A percentile compares a stretch with the other conserved stretches of the same genome.
Evolutionary conservation across 768 basidiomycete genomes (phyloP).

Genomic region (Podaxis sp.): DNA sequence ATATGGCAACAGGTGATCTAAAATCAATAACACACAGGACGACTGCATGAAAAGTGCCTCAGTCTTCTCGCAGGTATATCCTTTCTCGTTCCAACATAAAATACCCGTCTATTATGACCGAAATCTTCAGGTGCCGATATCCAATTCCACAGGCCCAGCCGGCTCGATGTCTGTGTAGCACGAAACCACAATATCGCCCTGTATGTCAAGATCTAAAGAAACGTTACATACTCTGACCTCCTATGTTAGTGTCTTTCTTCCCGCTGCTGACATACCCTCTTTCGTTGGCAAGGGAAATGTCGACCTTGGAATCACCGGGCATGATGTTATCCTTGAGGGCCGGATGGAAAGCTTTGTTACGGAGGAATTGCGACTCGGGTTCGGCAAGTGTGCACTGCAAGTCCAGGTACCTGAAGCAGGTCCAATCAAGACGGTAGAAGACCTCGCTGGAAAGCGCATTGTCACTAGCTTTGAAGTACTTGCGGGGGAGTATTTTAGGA

Average conservation of each 20-base stretch:
- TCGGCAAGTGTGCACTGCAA: constrained; percentile 87
- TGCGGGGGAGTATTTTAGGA: constrained; percentile 69
- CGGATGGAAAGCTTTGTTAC: constrained; percentile 74
- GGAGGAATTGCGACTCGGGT: constrained; percentile 80
- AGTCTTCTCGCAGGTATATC: constrained; percentile 74
- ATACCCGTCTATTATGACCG: background rate
- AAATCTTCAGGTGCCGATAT: constrained; percentile 78
- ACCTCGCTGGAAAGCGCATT: constrained; percentile 86
- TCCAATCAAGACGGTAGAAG: constrained; percentile 63
- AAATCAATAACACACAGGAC: constrained; percentile 40
- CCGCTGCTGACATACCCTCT: constrained; percentile 94
- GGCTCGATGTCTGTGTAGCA: constrained; percentile 92
- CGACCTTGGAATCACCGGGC: constrained; percentile 95
- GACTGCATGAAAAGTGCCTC: constrained; percentile 88
- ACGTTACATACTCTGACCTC: background rate
- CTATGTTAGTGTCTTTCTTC: constrained; percentile 80
- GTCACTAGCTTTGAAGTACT: constrained; percentile 96
- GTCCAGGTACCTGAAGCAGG: constrained; percentile 86
- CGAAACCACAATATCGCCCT: constrained; percentile 92
- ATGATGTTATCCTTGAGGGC: constrained; percentile 94
- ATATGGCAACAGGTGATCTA: background rate
- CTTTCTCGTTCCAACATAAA: background rate
- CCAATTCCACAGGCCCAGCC: constrained; percentile 81
- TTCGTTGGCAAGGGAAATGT: constrained; percentile 98
- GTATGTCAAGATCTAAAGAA: constrained; percentile 39